Evolutionary conservation across 768 basidiomycete species (phyloP).

Genomic region (Russula virescens): DNA sequence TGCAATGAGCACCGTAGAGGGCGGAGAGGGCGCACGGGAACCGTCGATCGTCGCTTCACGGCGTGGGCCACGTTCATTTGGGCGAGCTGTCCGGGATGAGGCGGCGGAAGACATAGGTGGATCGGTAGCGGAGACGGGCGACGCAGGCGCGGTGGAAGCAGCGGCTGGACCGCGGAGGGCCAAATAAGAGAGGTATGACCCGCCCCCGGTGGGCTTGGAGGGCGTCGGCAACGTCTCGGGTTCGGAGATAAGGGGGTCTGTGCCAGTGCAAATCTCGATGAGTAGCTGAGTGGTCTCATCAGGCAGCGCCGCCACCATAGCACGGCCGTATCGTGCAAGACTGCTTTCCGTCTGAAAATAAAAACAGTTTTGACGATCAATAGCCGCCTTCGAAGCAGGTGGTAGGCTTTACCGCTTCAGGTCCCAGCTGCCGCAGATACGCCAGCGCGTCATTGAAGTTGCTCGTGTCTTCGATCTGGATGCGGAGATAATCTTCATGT

Average conservation of each 20-base stretch:
- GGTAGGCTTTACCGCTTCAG: constrained; percentile 60
- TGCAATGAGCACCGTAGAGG: constrained; percentile 23
- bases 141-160: constrained; percentile 37
- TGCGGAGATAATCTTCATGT: constrained; percentile 89
- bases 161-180: constrained; percentile 55
- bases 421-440: constrained; percentile 75
- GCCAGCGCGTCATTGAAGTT: constrained; percentile 74
- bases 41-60: constrained; percentile 36
- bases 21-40: constrained; percentile 30
- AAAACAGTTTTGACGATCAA: background rate
- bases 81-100: constrained; percentile 15
- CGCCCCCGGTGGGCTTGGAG: constrained; percentile 31
- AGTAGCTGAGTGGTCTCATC: constrained; percentile 86
- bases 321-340: constrained; percentile 81
- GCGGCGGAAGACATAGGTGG: constrained; percentile 19
- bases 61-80: constrained; percentile 29
- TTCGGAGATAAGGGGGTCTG: constrained; percentile 41
- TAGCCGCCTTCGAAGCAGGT: background rate
- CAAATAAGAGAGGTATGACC: constrained; percentile 78
- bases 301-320: constrained; percentile 75
- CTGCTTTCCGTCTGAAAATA: constrained; percentile 72
- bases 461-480: constrained; percentile 89
- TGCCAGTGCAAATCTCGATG: constrained; percentile 84
- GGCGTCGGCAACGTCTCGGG: constrained; percentile 32
- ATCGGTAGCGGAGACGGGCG: constrained; percentile 30